phyloP scores from a whole-genome alignment of 305 asterid species.

The Salvia sclarea region DNA sequence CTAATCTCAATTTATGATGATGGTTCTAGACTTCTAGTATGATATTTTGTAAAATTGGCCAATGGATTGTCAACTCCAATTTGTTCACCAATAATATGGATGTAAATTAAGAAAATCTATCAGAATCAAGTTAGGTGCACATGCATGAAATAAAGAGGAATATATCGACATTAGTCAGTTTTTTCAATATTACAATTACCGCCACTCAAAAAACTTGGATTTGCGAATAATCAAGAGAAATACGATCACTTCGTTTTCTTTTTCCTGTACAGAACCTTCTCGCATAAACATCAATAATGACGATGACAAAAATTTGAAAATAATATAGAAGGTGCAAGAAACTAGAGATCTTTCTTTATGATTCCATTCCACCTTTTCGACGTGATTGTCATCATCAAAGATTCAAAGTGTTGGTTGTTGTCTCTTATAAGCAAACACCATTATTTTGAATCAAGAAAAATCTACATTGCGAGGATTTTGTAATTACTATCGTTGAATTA shows the following conservation, averaged over 20 bases:
- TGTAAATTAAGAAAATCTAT: constrained; percentile 3
- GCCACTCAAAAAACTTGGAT: not conserved
- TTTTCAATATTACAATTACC: not conserved
- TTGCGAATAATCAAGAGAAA: not conserved
- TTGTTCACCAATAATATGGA: constrained; percentile 18
- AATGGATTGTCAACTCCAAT: not conserved
- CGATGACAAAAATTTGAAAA: not conserved
- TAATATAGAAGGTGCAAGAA: constrained; percentile 29
- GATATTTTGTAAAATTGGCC: not conserved
- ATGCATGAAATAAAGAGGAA: too few relatives aligned
- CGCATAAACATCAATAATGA: not conserved
- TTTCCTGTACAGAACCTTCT: not conserved
- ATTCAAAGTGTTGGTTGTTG: not conserved
- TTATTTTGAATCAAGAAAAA: too few relatives aligned
- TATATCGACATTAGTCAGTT: not conserved
- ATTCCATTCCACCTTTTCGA: not conserved
- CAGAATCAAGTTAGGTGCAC: constrained; percentile 23
- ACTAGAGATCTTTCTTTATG: not conserved
- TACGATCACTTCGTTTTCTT: too few relatives aligned
- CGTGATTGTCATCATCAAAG: constrained; percentile 3
- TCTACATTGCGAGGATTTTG: not conserved
- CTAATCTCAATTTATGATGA: too few relatives aligned
- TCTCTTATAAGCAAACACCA: constrained; percentile 17
- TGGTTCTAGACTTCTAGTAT: not conserved
- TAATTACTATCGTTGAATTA: too few relatives aligned